A percentile compares a stretch with the other conserved stretches of the same genome.
Conservation (phyloP, 169 alveolate species). For the Miamiensis avidus region DNA sequence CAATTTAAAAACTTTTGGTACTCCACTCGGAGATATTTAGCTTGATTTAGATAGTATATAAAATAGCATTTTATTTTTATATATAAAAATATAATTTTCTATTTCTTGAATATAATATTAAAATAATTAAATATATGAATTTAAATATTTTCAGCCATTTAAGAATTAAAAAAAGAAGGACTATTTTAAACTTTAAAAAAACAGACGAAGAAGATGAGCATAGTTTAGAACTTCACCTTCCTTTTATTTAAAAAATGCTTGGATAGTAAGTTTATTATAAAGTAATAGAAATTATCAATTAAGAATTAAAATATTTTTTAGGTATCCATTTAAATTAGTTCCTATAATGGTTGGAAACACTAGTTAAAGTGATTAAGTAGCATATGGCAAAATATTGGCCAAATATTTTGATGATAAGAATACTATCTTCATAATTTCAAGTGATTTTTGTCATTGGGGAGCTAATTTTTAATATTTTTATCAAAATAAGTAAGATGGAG, state of each 20-base stretch:
- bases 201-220: slow-evolving; percentile 81
- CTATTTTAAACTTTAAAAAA: slow-evolving; percentile 25
- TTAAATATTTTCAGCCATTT: not conserved
- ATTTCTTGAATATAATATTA: too few species aligned
- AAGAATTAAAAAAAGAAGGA: slow-evolving; percentile 6
- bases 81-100: not conserved
- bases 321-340: slow-evolving; percentile 65
- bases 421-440: slow-evolving; percentile 83
- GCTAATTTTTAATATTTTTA: slow-evolving; percentile 63
- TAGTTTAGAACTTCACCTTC: slow-evolving; percentile 75
- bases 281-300: not conserved
- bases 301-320: slow-evolving; percentile 47
- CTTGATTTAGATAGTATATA: slow-evolving; percentile 67
- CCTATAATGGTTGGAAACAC: slow-evolving; percentile 79
- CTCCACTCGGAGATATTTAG: slow-evolving; percentile 93
- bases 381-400: slow-evolving; percentile 76
- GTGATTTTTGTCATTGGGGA: slow-evolving; percentile 96
- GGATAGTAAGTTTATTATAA: not conserved
- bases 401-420: slow-evolving; percentile 76
- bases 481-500: slow-evolving; percentile 51
- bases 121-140: too few species aligned
- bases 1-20: slow-evolving; percentile 60
- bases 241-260: slow-evolving; percentile 54
- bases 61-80: slow-evolving; percentile 21
- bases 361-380: slow-evolving; percentile 30